phyloP scores from a whole-genome alignment of 768 basidiomycete genomes.

The Leccinum boreale region DNA sequence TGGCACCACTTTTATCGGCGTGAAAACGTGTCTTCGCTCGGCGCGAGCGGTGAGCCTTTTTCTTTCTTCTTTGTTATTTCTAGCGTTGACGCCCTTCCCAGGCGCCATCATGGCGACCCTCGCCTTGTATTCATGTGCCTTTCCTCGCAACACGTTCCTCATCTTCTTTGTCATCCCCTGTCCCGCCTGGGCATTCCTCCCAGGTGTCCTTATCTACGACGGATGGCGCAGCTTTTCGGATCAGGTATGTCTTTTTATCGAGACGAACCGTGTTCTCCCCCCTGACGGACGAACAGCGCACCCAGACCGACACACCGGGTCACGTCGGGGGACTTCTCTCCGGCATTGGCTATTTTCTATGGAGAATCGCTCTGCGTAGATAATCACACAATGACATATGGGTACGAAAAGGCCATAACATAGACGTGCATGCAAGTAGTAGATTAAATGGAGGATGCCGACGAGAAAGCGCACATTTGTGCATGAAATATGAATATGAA shows the following conservation, averaged over 20 bases:
- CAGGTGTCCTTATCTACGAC: conserved; percentile 48
- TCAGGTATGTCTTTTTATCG: conserved; percentile 23
- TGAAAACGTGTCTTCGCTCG: conserved; percentile 41
- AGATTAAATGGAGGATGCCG: conserved; percentile 2
- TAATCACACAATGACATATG: conserved; percentile 6
- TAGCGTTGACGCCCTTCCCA: conserved; percentile 24
- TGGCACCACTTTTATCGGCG: conserved; percentile 42
- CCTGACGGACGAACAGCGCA: conserved; percentile 36
- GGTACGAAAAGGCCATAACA: conserved; percentile 1
- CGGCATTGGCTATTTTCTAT: conserved; percentile 53
- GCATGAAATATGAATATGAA: conserved; percentile 10
- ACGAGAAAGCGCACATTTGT: conserved; percentile 1
- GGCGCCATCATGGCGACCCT: conserved; percentile 70
- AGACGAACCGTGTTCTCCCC: neutral
- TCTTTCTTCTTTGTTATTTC: neutral
- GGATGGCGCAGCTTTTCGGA: conserved; percentile 35
- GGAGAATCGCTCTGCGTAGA: conserved; percentile 29
- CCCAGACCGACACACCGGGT: conserved; percentile 55
- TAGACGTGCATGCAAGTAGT: conserved; percentile 5
- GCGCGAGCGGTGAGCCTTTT: conserved; percentile 65
- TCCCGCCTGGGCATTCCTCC: conserved; percentile 73
- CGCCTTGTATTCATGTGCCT: conserved; percentile 69
- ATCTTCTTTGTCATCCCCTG: conserved; percentile 77
- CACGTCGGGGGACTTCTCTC: conserved; percentile 67
- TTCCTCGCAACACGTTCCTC: conserved; percentile 61